These are phyloP conservation scores for Gamsiella multidivaricata DNA, from an alignment of 192 early-diverging fungal species.

Conservation along the genomic window DNA sequence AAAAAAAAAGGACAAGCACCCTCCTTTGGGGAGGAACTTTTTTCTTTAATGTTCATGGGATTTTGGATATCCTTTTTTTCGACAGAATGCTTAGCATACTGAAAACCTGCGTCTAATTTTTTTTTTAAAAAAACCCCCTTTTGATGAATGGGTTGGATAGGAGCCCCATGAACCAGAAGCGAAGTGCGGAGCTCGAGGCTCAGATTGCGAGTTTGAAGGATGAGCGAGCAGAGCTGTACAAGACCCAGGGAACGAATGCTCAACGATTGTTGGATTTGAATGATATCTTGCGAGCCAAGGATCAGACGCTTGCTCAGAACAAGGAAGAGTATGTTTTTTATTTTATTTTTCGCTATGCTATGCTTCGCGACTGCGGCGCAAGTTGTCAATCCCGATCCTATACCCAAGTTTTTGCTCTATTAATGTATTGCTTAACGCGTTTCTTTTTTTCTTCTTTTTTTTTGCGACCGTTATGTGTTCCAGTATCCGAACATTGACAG, in stretches of 20 bases:
- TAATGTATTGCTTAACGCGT: neutral
- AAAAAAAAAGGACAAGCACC: too few relatives aligned
- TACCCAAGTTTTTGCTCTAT: neutral
- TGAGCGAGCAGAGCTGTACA: constrained; percentile 90
- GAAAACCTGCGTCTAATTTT: constrained; percentile 5
- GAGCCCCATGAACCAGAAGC: constrained; percentile 69
- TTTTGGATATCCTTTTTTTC: too few relatives aligned
- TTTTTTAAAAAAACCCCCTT: too few relatives aligned
- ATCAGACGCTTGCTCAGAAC: constrained; percentile 66
- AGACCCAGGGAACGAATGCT: constrained; percentile 90
- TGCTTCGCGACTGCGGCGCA: neutral
- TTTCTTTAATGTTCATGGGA: too few relatives aligned
- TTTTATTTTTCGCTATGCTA: neutral
- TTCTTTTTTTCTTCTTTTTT: neutral
- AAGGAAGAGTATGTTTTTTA: constrained; percentile 74
- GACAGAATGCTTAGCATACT: too few relatives aligned
- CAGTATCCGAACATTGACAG: constrained; percentile 55
- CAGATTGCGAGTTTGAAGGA: constrained; percentile 82
- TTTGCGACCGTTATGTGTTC: neutral
- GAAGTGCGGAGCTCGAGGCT: constrained; percentile 78
- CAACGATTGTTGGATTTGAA: constrained; percentile 88
- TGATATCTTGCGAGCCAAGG: constrained; percentile 74
- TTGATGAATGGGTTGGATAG: too few relatives aligned
- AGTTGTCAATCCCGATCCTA: neutral
- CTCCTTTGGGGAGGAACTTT: too few relatives aligned